Conservation (phyloP, 2,329 filamentous ascomycete genomes). For the Penicillium sp. region DNA sequence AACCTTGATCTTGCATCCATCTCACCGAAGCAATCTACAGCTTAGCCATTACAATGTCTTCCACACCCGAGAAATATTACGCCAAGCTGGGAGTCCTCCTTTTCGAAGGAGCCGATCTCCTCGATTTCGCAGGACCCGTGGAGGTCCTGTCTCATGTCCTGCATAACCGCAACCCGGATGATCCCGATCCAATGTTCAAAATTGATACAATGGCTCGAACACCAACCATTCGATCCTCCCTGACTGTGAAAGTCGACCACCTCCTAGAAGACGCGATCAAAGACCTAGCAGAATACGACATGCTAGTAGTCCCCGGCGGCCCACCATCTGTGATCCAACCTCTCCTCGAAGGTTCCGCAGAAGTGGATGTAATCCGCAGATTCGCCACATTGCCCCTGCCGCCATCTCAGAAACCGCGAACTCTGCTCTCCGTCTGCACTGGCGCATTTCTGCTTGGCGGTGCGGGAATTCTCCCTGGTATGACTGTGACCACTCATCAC, state of each 20-base stretch:
- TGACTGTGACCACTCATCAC: conserved; percentile 44
- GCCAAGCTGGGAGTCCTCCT: conserved; percentile 42
- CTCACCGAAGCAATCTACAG: neutral
- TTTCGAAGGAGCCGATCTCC: conserved; percentile 40
- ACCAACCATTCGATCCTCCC: conserved; percentile 25
- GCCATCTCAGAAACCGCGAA: conserved; percentile 22
- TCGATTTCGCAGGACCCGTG: conserved; percentile 43
- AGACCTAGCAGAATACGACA: conserved; percentile 35
- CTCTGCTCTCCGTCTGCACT: conserved; percentile 44
- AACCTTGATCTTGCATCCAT: neutral
- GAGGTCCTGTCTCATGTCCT: conserved; percentile 37
- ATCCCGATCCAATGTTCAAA: conserved; percentile 31
- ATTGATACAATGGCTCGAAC: conserved; percentile 35
- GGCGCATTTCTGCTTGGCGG: conserved; percentile 41
- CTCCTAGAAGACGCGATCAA: conserved; percentile 29
- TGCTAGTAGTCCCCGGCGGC: conserved; percentile 43
- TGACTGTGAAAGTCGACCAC: conserved; percentile 33
- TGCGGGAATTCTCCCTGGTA: conserved; percentile 35
- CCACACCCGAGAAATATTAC: conserved; percentile 12
- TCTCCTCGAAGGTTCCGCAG: conserved; percentile 22
- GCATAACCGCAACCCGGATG: conserved; percentile 27
- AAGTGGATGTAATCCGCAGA: conserved; percentile 24
- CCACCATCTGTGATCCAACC: conserved; percentile 25
- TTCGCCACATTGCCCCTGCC: conserved; percentile 22
- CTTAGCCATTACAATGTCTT: conserved; percentile 9